A percentile compares a stretch with the other conserved stretches of the same genome.
Conservation (phyloP, 495 filamentous ascomycete species). For the Penicillium crystallinum region DNA sequence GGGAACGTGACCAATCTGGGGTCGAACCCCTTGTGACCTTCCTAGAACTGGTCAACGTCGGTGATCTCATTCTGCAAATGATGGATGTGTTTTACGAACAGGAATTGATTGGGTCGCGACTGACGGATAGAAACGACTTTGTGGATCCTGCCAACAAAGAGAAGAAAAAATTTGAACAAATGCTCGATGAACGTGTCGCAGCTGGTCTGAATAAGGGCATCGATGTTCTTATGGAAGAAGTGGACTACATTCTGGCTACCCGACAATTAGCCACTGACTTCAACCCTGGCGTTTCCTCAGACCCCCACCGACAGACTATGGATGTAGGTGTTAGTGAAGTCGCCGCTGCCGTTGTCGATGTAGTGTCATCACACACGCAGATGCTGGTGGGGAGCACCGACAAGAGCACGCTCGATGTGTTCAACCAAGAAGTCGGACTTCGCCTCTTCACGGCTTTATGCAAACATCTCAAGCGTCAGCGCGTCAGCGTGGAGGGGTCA, state of each 20-base stretch:
- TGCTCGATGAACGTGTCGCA: conserved; percentile 95
- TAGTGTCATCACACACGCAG: conserved; percentile 79
- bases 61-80: conserved; percentile 98
- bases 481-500: conserved; percentile 83
- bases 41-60: conserved; percentile 95
- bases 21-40: conserved; percentile 94
- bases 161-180: conserved; percentile 98
- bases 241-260: conserved; percentile 90
- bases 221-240: conserved; percentile 96
- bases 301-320: conserved; percentile 42
- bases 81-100: conserved; percentile 98
- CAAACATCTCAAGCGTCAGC: conserved; percentile 95
- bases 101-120: conserved; percentile 73
- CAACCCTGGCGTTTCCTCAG: conserved; percentile 62
- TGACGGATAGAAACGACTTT: conserved; percentile 92
- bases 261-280: conserved; percentile 84
- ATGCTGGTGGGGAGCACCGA: conserved; percentile 93
- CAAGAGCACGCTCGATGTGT: conserved; percentile 95
- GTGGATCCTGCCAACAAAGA: conserved; percentile 83
- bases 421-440: conserved; percentile 95
- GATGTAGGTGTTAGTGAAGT: conserved; percentile 82
- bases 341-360: conserved; percentile 71
- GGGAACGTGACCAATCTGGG: conserved; percentile 60
- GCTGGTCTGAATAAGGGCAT: conserved; percentile 96
- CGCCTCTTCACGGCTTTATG: conserved; percentile 84